These are phyloP conservation scores for Aspergillus diversus DNA, from an alignment of 495 filamentous ascomycete genomes.

Conservation along the genomic window DNA sequence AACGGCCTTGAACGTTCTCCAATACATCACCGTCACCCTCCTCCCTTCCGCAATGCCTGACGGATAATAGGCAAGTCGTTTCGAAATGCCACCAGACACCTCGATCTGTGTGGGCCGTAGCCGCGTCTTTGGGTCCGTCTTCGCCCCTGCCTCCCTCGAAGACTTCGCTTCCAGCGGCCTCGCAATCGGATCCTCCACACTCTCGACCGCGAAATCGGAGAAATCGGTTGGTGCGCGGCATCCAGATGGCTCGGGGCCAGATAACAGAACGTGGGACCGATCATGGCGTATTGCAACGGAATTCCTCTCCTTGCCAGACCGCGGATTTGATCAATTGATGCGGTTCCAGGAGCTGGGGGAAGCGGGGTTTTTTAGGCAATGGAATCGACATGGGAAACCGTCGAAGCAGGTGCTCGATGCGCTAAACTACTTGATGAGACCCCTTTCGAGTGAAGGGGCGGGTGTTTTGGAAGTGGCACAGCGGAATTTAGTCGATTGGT, in stretches of 20 bases:
- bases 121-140: slow-evolving; percentile 57
- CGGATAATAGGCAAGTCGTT: slow-evolving; percentile 4
- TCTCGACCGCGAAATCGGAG: not conserved
- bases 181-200: slow-evolving; percentile 10
- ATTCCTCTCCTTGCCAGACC: slow-evolving; percentile 59
- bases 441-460: slow-evolving; percentile 19
- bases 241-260: slow-evolving; percentile 25
- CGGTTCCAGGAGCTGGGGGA: slow-evolving; percentile 31
- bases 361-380: slow-evolving; percentile 32
- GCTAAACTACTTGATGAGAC: slow-evolving; percentile 45
- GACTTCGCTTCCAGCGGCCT: slow-evolving; percentile 30
- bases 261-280: slow-evolving; percentile 66
- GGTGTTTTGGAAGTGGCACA: slow-evolving; percentile 2
- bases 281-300: slow-evolving; percentile 71
- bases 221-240: slow-evolving; percentile 1
- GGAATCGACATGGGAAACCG: slow-evolving; percentile 37
- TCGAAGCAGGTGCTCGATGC: slow-evolving; percentile 40
- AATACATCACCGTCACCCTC: not conserved
- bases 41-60: slow-evolving; percentile 15
- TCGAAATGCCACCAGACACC: slow-evolving; percentile 24
- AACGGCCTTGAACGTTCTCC: not conserved
- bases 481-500: slow-evolving; percentile 51
- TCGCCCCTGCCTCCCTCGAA: slow-evolving; percentile 49
- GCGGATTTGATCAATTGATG: slow-evolving; percentile 32
- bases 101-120: slow-evolving; percentile 39